A percentile compares a stretch with the other conserved stretches of the same genome.
Evolutionary conservation across 2,329 filamentous ascomycete genomes (phyloP).

Genomic region (Scedosporium boydii): DNA sequence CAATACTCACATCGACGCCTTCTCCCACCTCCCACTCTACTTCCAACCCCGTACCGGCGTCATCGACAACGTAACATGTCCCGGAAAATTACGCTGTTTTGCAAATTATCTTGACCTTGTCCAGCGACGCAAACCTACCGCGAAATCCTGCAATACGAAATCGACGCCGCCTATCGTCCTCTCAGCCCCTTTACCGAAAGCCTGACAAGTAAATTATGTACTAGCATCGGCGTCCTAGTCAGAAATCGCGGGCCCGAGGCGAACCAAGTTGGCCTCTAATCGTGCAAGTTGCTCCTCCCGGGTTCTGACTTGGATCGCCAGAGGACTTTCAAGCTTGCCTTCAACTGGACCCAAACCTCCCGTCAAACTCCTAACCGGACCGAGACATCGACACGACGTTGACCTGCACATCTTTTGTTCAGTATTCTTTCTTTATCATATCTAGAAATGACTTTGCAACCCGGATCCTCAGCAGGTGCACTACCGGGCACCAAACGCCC

Average conservation of each 20-base stretch:
- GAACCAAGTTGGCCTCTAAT: neutral
- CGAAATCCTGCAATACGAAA: neutral
- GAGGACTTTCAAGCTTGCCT: neutral
- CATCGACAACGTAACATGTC: neutral
- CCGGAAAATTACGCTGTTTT: neutral
- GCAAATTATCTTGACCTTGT: neutral
- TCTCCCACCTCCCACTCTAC: neutral
- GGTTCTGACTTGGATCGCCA: neutral
- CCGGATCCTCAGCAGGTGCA: slow-evolving; percentile 16
- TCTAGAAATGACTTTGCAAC: slow-evolving; percentile 23
- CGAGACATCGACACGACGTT: neutral
- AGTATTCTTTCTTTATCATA: neutral
- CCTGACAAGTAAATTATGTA: neutral
- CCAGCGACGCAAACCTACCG: neutral
- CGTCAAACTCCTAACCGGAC: too few relatives aligned
- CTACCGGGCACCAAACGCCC: slow-evolving; percentile 2
- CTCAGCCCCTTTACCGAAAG: neutral
- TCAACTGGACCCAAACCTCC: slow-evolving; percentile 2
- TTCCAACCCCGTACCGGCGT: neutral
- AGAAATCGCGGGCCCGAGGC: neutral
- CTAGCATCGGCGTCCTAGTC: neutral
- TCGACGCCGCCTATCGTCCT: neutral
- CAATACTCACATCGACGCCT: neutral
- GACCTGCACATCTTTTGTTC: neutral
- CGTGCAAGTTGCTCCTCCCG: neutral